Percentiles rank a stretch among this genome's conserved stretches.
These are phyloP conservation scores for Hemileccinum rubropunctum DNA, from an alignment of 768 basidiomycete genomes.

Conservation along the genomic window DNA sequence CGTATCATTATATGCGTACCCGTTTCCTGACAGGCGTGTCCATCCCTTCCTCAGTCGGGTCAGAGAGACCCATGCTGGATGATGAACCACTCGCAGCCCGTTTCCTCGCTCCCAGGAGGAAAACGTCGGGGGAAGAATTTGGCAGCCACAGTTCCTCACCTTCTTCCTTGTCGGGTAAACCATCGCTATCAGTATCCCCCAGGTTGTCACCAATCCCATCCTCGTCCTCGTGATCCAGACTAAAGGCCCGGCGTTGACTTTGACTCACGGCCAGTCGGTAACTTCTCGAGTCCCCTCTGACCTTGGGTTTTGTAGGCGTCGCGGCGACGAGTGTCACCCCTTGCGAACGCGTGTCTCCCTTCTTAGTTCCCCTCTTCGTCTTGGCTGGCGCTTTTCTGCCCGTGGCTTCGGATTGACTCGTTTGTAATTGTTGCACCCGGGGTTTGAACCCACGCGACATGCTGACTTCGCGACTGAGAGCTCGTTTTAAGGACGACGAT, in stretches of 20 bases:
- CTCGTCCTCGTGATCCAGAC: conserved; percentile 2
- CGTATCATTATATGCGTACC: conserved; percentile 9
- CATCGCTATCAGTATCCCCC: conserved; percentile 7
- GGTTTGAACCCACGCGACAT: conserved; percentile 73
- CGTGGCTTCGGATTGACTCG: conserved; percentile 12
- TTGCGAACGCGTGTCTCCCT: conserved; percentile 3
- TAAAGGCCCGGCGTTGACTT: conserved; percentile 4
- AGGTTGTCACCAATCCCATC: not conserved
- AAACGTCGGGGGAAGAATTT: conserved; percentile 40
- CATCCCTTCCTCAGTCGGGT: conserved; percentile 11
- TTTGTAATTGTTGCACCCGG: conserved; percentile 20
- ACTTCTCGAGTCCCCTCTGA: conserved; percentile 7
- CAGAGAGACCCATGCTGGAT: conserved; percentile 21
- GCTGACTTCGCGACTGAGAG: conserved; percentile 69
- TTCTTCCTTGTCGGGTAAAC: conserved; percentile 13
- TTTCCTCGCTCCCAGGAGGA: conserved; percentile 31
- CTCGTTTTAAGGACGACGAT: conserved; percentile 44
- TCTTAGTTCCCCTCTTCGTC: conserved; percentile 8
- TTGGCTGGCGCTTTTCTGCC: conserved; percentile 15
- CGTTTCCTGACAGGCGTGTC: conserved; percentile 29
- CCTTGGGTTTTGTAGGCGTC: conserved; percentile 47
- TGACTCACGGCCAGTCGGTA: conserved; percentile 7
- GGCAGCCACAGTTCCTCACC: conserved; percentile 43
- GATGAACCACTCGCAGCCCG: conserved; percentile 27
- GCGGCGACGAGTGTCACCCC: conserved; percentile 48